phyloP scores from a whole-genome alignment of 2,329 filamentous ascomycete species.

The Hymenoscyphus albidus region DNA sequence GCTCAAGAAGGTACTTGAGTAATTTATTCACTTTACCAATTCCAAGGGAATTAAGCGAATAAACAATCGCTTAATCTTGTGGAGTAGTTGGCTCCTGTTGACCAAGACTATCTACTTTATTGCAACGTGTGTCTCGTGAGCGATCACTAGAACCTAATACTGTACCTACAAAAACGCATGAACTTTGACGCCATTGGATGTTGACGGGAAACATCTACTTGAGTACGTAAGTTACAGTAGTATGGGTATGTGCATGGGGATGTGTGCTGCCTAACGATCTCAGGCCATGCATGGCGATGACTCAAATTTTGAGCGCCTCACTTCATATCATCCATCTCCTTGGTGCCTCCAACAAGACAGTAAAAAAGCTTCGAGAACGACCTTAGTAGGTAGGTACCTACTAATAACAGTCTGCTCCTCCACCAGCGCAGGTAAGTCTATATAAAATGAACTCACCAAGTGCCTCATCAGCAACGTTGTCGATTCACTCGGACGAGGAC shows the following conservation, averaged over 20 bases:
- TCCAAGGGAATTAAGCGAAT: no score
- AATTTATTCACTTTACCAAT: no score
- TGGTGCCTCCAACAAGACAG: no score
- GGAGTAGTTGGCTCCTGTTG: no score
- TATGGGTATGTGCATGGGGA: not conserved
- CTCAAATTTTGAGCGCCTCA: conserved; percentile 4
- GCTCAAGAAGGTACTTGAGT: no score
- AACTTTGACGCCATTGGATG: no score
- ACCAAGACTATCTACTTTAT: no score
- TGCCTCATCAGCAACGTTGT: conserved; percentile 13
- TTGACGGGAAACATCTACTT: no score
- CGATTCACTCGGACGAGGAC: conserved; percentile 10
- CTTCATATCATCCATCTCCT: not conserved
- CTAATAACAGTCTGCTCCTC: not conserved
- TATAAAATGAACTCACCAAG: conserved; percentile 11
- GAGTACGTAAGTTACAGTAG: not conserved
- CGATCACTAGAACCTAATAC: no score
- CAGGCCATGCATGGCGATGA: not conserved
- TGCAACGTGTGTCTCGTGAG: no score
- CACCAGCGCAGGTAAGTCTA: conserved; percentile 4
- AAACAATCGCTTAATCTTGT: no score
- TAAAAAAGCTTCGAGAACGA: not conserved
- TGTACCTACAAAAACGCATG: no score
- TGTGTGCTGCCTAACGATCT: not conserved
- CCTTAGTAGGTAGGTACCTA: not conserved